Conservation (phyloP, 495 filamentous ascomycete genomes). For the Parathielavia appendiculata region DNA sequence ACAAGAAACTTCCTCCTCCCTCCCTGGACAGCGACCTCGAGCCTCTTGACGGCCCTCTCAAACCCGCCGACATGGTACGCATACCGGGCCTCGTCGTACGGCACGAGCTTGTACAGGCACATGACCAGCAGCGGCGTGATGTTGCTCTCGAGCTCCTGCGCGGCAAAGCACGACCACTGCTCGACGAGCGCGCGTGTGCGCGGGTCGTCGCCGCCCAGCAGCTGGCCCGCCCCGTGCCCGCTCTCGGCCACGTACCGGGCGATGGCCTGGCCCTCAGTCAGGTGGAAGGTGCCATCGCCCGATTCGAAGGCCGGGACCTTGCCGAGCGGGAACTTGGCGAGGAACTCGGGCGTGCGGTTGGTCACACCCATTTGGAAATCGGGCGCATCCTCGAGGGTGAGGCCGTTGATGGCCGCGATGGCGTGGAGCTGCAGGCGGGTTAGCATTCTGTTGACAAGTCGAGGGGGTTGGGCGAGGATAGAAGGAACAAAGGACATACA, state of each 20-base stretch:
- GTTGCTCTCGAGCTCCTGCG: slow-evolving; percentile 41
- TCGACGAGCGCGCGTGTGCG: slow-evolving; percentile 46
- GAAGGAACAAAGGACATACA: slow-evolving; percentile 4
- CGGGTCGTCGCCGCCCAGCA: slow-evolving; percentile 43
- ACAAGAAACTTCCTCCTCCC: slow-evolving; percentile 43
- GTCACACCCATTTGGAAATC: slow-evolving; percentile 41
- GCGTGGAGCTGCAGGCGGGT: slow-evolving; percentile 41
- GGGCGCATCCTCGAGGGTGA: slow-evolving; percentile 38
- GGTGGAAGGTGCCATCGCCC: slow-evolving; percentile 43
- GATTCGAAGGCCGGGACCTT: slow-evolving; percentile 56
- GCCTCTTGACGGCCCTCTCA: slow-evolving; percentile 32
- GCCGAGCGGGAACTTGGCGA: slow-evolving; percentile 57
- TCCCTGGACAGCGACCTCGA: slow-evolving; percentile 42
- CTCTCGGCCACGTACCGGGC: slow-evolving; percentile 48
- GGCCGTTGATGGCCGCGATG: slow-evolving; percentile 49
- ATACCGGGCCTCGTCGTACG: slow-evolving; percentile 38
- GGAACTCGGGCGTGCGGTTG: slow-evolving; percentile 49
- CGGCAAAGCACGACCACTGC: slow-evolving; percentile 48
- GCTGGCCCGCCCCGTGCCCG: slow-evolving; percentile 48
- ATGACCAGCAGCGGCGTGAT: slow-evolving; percentile 30
- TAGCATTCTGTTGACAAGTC: not conserved
- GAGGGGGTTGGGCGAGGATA: not conserved
- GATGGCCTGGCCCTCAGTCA: slow-evolving; percentile 55
- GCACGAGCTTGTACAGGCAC: slow-evolving; percentile 34
- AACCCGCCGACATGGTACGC: slow-evolving; percentile 25